Percentiles rank a stretch among this genome's conserved stretches.
phyloP scores from a whole-genome alignment of 2,329 filamentous ascomycete genomes.

The Cytospora piceae region DNA sequence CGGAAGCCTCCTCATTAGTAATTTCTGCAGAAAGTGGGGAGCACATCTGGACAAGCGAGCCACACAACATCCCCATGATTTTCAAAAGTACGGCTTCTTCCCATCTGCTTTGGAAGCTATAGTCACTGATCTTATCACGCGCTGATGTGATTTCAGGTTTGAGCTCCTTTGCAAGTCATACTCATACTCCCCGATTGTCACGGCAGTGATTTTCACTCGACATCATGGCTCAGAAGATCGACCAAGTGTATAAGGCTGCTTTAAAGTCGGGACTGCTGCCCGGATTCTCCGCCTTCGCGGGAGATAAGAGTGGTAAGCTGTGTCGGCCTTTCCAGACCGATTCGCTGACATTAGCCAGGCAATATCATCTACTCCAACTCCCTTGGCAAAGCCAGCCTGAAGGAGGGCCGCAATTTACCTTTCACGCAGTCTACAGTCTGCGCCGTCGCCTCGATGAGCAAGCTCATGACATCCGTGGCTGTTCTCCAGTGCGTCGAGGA shows the following conservation, averaged over 20 bases:
- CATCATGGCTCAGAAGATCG: slow-evolving; percentile 19
- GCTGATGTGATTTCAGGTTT: too few relatives aligned
- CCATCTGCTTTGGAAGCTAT: too few relatives aligned
- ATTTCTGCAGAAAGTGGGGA: too few relatives aligned
- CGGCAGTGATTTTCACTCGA: background rate
- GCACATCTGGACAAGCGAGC: too few relatives aligned
- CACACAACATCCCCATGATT: background rate
- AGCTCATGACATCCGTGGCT: slow-evolving; percentile 44
- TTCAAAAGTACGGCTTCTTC: too few relatives aligned
- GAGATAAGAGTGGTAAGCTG: slow-evolving; percentile 32
- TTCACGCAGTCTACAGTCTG: slow-evolving; percentile 35
- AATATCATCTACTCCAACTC: slow-evolving; percentile 34
- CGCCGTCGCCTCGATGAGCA: slow-evolving; percentile 44
- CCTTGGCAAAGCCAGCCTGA: slow-evolving; percentile 33
- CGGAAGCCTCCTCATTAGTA: too few relatives aligned
- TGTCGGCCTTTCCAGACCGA: background rate
- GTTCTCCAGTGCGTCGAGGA: slow-evolving; percentile 47
- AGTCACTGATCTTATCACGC: too few relatives aligned
- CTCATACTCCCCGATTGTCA: background rate
- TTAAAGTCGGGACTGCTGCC: slow-evolving; percentile 33
- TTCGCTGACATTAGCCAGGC: slow-evolving; percentile 30
- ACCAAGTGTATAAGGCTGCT: slow-evolving; percentile 32
- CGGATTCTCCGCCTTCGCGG: slow-evolving; percentile 32
- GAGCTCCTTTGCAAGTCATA: background rate
- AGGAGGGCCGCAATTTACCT: slow-evolving; percentile 32